phyloP scores from a whole-genome alignment of 768 basidiomycete species.

The Agaricus bisporus region DNA sequence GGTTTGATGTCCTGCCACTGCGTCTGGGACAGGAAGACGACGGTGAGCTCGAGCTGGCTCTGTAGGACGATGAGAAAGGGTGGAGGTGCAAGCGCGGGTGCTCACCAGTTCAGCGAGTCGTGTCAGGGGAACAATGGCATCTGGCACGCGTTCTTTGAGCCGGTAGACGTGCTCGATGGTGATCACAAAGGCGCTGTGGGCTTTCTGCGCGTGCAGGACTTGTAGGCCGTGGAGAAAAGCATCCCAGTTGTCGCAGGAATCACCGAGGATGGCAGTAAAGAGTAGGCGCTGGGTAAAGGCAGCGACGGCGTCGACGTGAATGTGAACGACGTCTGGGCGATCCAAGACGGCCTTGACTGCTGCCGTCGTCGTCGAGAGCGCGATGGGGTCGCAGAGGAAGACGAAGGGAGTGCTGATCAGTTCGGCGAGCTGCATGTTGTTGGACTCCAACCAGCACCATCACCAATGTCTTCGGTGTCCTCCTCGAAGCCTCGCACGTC shows the following conservation, averaged over 20 bases:
- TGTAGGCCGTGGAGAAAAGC: conserved; percentile 64
- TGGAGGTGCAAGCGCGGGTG: neutral
- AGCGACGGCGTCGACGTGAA: conserved; percentile 46
- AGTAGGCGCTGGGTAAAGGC: conserved; percentile 59
- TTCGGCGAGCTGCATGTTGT: conserved; percentile 29
- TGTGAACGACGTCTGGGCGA: conserved; percentile 29
- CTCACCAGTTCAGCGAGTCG: conserved; percentile 65
- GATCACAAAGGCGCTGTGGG: conserved; percentile 41
- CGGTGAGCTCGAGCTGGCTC: conserved; percentile 40
- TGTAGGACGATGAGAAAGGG: neutral
- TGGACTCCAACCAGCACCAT: conserved; percentile 10
- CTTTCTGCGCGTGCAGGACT: conserved; percentile 22
- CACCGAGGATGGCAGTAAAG: conserved; percentile 61
- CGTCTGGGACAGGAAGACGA: conserved; percentile 58
- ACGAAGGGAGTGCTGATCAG: conserved; percentile 54
- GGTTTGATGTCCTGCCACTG: conserved; percentile 74
- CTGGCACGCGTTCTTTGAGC: conserved; percentile 54
- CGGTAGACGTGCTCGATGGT: conserved; percentile 65
- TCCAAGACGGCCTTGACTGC: conserved; percentile 26
- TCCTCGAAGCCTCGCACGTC: conserved; percentile 44
- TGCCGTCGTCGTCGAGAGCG: conserved; percentile 37
- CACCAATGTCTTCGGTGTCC: conserved; percentile 20
- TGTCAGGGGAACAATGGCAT: conserved; percentile 64
- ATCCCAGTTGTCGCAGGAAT: conserved; percentile 54
- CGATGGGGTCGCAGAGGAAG: conserved; percentile 54